phyloP scores from a whole-genome alignment of 2,329 filamentous ascomycete genomes.

The Amphichorda felina region DNA sequence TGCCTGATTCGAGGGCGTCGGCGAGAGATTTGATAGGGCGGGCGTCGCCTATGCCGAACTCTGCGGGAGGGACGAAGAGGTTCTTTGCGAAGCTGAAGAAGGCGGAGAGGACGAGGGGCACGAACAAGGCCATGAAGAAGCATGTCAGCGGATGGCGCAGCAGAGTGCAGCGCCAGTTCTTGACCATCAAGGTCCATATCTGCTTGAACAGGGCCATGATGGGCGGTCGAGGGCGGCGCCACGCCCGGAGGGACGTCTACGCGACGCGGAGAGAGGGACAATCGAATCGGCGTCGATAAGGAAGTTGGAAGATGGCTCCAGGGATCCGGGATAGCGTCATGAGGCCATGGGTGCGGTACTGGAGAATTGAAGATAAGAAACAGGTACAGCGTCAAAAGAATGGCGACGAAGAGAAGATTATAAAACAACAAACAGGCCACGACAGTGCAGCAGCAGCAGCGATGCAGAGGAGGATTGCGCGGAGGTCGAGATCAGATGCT shows the following conservation, averaged over 20 bases:
- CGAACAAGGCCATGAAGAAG: slow-evolving; percentile 42
- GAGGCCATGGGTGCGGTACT: too few relatives aligned
- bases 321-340: too few relatives aligned
- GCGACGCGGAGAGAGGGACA: not conserved
- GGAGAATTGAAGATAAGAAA: too few relatives aligned
- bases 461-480: too few relatives aligned
- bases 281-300: too few relatives aligned
- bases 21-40: slow-evolving; percentile 50
- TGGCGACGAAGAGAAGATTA: too few relatives aligned
- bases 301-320: too few relatives aligned
- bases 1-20: slow-evolving; percentile 47
- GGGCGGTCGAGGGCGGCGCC: not conserved
- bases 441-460: too few relatives aligned
- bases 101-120: slow-evolving; percentile 45
- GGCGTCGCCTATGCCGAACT: slow-evolving; percentile 58
- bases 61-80: slow-evolving; percentile 67
- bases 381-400: too few relatives aligned
- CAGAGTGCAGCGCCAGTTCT: slow-evolving; percentile 49
- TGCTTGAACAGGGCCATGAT: slow-evolving; percentile 43
- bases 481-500: too few relatives aligned
- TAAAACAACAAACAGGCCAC: too few relatives aligned
- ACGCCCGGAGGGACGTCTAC: not conserved
- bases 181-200: slow-evolving; percentile 47
- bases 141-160: slow-evolving; percentile 40
- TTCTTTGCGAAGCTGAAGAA: slow-evolving; percentile 66